Base-by-base conservation (phyloP, 2,329 filamentous ascomycete species). In the Ophiostoma sp. region DNA sequence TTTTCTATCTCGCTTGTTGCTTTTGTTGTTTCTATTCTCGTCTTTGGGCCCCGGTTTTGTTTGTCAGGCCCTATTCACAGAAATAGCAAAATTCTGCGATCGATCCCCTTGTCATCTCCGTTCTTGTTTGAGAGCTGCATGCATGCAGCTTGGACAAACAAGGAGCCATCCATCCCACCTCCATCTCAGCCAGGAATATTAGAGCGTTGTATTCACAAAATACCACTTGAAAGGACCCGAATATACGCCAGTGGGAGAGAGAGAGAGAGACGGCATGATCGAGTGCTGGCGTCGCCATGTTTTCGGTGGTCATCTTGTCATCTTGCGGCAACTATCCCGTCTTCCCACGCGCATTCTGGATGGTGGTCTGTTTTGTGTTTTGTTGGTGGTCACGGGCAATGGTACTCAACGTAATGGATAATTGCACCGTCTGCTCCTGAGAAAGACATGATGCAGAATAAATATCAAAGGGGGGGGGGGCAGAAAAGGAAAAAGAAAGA, bases 81-180 rank as follows among this genome's bases (percentile, higher is more conserved):
- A 64, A 42, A 36, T 3, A 64, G n/a, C 12, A 42, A 28, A 17
- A 17, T n/a, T n/a, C 22, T 39, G 12, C 59, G 59, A 45, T 66
- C 36, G 61, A 66, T 66, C 61, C 36, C 61, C 61, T 66, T 5
- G 36, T 66, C 61, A 66, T 66, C 22, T 66, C 36, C 59, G 59
- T 64, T 15, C 59, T 59, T 64, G 59, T 64, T 64, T 64, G 59
- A 64, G 59, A 64, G 59, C 19, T 64, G 59, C 33, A 64, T 64
- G 33, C 36, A 42, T 42, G 59, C 36, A 42, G 36, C n/a, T 36
- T 45, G 39, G 61, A 17, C 36, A 36, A 66, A 8, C 50, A 55
- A 25, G 31, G 7, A 36, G 17, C 61, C 22, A 63, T 45, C 61
- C 61, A 45, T 64, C 36, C 36, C 17, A 17, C 36, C 28, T 25